Percentiles rank a stretch among this genome's conserved stretches.
These are phyloP conservation scores for Pyrus hybrid DNA, from an alignment of 331 rosid species.

Conservation along the genomic window DNA sequence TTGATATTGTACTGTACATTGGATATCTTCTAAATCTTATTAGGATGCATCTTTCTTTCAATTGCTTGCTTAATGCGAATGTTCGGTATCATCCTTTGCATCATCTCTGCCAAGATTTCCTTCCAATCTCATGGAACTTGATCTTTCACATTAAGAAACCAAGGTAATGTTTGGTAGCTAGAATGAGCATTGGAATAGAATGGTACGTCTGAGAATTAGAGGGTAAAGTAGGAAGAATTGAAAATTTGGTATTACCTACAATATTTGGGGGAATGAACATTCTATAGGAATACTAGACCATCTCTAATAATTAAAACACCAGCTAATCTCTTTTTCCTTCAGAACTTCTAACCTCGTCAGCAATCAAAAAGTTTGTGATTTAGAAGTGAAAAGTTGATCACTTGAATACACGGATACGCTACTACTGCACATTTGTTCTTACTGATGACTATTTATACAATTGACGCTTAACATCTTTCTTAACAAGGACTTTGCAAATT, in stretches of 20 bases:
- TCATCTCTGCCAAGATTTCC: neutral
- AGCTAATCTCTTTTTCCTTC: neutral
- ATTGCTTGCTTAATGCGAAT: neutral
- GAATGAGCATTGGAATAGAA: neutral
- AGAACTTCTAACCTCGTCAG: neutral
- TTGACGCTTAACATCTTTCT: conserved; percentile 1
- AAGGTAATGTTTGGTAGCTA: neutral
- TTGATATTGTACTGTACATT: neutral
- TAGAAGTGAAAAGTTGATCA: conserved; percentile 7
- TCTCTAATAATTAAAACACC: neutral
- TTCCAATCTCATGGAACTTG: neutral
- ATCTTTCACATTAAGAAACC: neutral
- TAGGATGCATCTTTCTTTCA: neutral
- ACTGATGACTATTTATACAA: neutral
- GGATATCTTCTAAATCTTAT: neutral
- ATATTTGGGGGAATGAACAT: neutral
- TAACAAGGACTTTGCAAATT: neutral
- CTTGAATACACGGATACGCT: neutral
- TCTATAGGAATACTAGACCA: neutral
- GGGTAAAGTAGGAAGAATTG: neutral
- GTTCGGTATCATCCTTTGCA: neutral
- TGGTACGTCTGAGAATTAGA: neutral
- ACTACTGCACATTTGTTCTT: neutral
- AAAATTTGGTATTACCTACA: neutral
- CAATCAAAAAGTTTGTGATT: neutral